These are phyloP conservation scores for Pyronema domesticum DNA, from an alignment of 495 filamentous ascomycete species.

Conservation along the genomic window DNA sequence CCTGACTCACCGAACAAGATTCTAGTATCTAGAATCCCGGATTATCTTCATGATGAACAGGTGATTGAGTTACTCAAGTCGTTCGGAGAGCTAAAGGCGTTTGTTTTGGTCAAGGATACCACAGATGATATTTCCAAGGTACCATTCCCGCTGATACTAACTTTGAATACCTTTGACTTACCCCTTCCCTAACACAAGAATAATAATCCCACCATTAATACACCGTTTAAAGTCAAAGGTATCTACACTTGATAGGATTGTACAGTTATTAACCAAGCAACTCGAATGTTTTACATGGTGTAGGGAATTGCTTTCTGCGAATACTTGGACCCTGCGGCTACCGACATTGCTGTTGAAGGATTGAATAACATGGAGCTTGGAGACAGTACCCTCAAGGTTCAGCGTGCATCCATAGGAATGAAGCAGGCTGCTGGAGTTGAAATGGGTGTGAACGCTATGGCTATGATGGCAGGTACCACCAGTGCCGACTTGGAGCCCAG, in stretches of 20 bases:
- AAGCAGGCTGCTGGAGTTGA: constrained; percentile 79
- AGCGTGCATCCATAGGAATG: constrained; percentile 76
- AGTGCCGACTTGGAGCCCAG: constrained; percentile 55
- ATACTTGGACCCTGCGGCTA: constrained; percentile 60
- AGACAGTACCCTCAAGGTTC: constrained; percentile 66
- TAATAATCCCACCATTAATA: background rate
- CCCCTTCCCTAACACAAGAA: background rate
- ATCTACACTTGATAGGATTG: constrained; percentile 8
- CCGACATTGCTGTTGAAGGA: constrained; percentile 74
- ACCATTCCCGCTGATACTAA: constrained; percentile 22
- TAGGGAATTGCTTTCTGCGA: constrained; percentile 96
- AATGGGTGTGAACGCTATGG: constrained; percentile 96
- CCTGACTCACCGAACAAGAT: constrained; percentile 91
- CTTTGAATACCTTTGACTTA: constrained; percentile 10
- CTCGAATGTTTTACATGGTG: constrained; percentile 5
- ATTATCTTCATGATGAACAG: constrained; percentile 74
- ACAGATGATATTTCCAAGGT: constrained; percentile 76
- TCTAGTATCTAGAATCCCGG: constrained; percentile 71
- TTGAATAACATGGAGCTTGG: constrained; percentile 84
- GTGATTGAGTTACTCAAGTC: constrained; percentile 73
- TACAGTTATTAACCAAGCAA: constrained; percentile 19
- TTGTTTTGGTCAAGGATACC: constrained; percentile 75
- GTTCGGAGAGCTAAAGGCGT: constrained; percentile 86
- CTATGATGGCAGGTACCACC: constrained; percentile 90
- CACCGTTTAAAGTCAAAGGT: constrained; percentile 5